Conservation (phyloP, 139 green algal genomes). For the Coccomyxa sp. region DNA sequence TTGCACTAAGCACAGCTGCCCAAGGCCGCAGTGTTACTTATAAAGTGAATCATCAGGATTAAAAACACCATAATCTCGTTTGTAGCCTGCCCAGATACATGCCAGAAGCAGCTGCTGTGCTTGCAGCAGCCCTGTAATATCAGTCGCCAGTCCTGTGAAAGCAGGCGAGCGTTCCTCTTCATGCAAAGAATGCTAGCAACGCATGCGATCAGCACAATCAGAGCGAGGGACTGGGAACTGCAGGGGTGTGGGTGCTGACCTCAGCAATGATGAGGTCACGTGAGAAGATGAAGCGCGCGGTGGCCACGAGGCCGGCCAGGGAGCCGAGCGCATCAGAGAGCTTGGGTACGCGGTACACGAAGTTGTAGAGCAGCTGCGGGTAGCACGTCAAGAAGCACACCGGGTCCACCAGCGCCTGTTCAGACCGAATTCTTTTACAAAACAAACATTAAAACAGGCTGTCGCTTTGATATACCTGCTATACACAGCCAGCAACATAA, state of each 20-base stretch:
- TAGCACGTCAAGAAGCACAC: conserved; percentile 50
- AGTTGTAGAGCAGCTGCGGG: conserved; percentile 49
- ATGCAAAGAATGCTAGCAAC: too few relatives aligned
- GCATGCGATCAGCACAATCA: background rate
- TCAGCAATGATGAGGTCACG: conserved; percentile 46
- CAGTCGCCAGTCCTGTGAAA: too few relatives aligned
- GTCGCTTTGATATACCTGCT: background rate
- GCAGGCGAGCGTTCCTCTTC: too few relatives aligned
- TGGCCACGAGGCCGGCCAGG: conserved; percentile 14
- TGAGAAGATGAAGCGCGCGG: conserved; percentile 31
- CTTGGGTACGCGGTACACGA: conserved; percentile 36
- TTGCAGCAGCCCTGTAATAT: too few relatives aligned
- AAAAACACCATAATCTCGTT: too few relatives aligned
- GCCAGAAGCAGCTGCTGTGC: too few relatives aligned
- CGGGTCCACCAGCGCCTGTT: conserved; percentile 41
- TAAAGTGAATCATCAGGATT: too few relatives aligned
- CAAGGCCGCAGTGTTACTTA: too few relatives aligned
- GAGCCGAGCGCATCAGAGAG: background rate
- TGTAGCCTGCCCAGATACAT: too few relatives aligned
- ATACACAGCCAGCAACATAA: background rate
- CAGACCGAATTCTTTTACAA: conserved; percentile 11
- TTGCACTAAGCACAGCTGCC: too few relatives aligned
- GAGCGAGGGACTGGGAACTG: background rate
- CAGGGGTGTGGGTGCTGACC: conserved; percentile 1
- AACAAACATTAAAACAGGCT: background rate